A percentile compares a stretch with the other conserved stretches of the same genome.
These are phyloP conservation scores for Purpureocillium takamizusanense DNA, from an alignment of 2,329 filamentous ascomycete species.

Conservation along the genomic window DNA sequence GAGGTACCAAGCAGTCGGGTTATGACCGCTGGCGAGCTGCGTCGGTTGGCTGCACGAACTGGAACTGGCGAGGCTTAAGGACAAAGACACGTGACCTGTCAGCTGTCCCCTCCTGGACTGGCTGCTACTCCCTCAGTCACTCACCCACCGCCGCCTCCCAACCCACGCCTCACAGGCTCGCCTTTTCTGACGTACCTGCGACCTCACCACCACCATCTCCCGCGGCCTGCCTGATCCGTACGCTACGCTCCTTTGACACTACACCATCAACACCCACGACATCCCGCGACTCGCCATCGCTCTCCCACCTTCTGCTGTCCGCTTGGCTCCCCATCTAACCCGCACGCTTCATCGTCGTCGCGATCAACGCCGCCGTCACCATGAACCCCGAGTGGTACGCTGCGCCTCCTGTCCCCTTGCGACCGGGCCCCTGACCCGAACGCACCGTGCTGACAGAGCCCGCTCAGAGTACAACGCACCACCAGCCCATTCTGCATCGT, in stretches of 20 bases:
- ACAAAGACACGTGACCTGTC: conserved; percentile 18
- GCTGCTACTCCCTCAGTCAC: no score
- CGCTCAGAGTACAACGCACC: conserved; percentile 13
- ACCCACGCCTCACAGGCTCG: conserved; percentile 11
- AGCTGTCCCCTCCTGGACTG: conserved; percentile 9
- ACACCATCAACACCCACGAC: conserved; percentile 15
- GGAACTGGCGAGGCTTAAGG: no score
- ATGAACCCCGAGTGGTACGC: conserved; percentile 94
- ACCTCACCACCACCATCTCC: conserved; percentile 12
- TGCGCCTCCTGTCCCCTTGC: conserved; percentile 15
- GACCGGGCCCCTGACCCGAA: conserved; percentile 18
- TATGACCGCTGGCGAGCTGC: no score
- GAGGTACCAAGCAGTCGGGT: no score
- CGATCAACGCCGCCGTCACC: conserved; percentile 34
- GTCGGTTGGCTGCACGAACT: no score
- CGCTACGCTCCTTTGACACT: conserved; percentile 15
- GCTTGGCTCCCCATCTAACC: conserved; percentile 1
- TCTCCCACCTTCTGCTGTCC: background rate
- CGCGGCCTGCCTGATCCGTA: conserved; percentile 5
- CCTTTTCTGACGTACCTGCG: conserved; percentile 25
- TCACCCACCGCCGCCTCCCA: background rate
- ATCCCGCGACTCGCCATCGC: conserved; percentile 10
- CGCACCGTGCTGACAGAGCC: conserved; percentile 13
- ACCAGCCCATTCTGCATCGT: background rate
- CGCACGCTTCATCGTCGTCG: conserved; percentile 5